phyloP scores from a whole-genome alignment of 2,329 filamentous ascomycete species.

The Fusarium sp. region DNA sequence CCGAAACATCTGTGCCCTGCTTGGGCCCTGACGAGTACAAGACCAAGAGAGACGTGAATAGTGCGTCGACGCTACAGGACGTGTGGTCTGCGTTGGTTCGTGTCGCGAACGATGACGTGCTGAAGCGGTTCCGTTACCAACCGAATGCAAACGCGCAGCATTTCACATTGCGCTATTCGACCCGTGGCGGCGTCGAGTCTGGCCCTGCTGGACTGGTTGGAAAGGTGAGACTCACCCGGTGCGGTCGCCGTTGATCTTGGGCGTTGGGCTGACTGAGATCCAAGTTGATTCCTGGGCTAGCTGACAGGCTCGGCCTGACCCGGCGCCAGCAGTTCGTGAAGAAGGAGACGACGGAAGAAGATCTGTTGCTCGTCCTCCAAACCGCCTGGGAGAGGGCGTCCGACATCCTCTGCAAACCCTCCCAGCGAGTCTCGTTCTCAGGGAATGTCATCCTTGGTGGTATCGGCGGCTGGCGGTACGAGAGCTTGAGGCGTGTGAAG shows the following conservation, averaged over 20 bases:
- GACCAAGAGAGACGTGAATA: not conserved
- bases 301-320: not conserved
- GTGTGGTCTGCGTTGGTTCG: not conserved
- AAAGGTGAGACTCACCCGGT: not conserved
- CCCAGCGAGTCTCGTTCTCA: not conserved
- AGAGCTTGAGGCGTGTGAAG: not conserved
- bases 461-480: not conserved
- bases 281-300: not conserved
- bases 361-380: not conserved
- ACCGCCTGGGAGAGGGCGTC: not conserved
- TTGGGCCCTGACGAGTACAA: not conserved
- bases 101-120: not conserved
- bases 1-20: not conserved
- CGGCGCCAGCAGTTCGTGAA: not conserved
- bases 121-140: not conserved
- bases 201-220: not conserved
- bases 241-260: not conserved
- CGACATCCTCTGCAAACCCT: conserved; percentile 1
- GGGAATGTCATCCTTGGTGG: not conserved
- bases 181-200: not conserved
- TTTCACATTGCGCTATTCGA: not conserved
- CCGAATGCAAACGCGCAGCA: not conserved
- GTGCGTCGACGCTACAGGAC: not conserved
- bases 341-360: not conserved
- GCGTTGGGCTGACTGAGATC: not conserved